Evolutionary conservation across 352 stramenopile species (phyloP), one percentile per base, ranked within the genome.

Genomic region (Pythium periplocum): DNA sequence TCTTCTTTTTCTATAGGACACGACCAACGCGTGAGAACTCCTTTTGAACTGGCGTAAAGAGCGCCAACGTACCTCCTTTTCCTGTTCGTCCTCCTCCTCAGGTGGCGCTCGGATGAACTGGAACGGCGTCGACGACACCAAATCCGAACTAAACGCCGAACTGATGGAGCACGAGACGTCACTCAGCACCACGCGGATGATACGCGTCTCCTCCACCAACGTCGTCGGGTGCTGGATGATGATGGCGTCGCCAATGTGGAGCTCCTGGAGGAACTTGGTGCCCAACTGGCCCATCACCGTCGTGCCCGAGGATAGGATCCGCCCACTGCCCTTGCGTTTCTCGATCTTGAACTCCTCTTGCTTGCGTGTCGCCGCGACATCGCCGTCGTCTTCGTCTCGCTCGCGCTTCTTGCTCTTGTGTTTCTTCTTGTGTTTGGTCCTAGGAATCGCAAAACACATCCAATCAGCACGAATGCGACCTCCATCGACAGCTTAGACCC

Each of bases 161-260:
- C 83, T 95, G 55, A 97, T 62, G 31, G 79, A 82, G 43, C 83
- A 83, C 43, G 80, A 94, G 11, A 94, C 73, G 58, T 97, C 84
- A 48, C 80, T 95, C 9, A 97, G 71, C 54, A 97, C 88, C 86
- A 96, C 95, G 35, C 80, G 78, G 48, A 96, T 68, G 48, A 96
- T 93, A n/a, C 85, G 74, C 46, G 84, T 96, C 68, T 96, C 87
- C 51, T 96, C 85, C 12, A 66, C 50, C 4, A 95, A 65, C 30
- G 82, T 89, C 43, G 74, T 95, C n/a, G 88, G 88, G 64, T 96
- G 88, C 44, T 83, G 74, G 35, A 97, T 79, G 57, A 97, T 73
- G 41, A 97, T 71, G 3, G 88, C 88, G 58, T 97, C 88, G 41
- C 87, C 87, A 31, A 82, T 69, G 30, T 65, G 56, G 43, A 97